Conservation (phyloP, 208 protist species). For the Zelonia costaricensis region DNA sequence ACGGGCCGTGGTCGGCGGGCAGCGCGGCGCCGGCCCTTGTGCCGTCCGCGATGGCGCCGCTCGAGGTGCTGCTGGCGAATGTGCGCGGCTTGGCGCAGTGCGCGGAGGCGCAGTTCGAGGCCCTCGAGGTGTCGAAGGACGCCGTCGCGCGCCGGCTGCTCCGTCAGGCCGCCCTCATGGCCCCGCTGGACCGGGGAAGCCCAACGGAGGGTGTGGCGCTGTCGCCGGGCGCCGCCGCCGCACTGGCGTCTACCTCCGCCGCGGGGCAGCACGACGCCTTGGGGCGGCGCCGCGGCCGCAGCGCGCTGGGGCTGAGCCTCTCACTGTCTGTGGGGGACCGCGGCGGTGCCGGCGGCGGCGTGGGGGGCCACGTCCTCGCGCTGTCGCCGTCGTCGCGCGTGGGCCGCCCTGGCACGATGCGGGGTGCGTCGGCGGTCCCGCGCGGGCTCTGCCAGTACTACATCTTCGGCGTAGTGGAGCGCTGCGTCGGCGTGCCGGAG, state of each 20-base stretch:
- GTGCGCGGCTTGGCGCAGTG: constrained; percentile 18
- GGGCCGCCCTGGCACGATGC: constrained; percentile 1
- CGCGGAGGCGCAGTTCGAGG: constrained; percentile 20
- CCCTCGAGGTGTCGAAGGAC: constrained; percentile 15
- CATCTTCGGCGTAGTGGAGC: constrained; percentile 62
- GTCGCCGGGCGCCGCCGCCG: not conserved
- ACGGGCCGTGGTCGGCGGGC: not conserved
- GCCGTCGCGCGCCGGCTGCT: constrained; percentile 25
- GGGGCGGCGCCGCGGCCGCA: not conserved
- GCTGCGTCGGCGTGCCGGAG: constrained; percentile 44
- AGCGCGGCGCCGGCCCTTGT: not conserved
- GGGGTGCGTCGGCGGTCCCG: constrained; percentile 1
- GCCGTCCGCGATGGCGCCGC: constrained; percentile 6
- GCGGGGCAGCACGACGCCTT: not conserved
- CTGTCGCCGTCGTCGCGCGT: not conserved
- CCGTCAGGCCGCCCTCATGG: constrained; percentile 26
- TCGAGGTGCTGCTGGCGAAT: constrained; percentile 19
- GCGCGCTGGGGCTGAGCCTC: not conserved
- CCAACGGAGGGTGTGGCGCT: not conserved
- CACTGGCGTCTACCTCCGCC: not conserved
- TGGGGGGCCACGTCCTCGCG: not conserved
- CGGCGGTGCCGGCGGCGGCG: not conserved
- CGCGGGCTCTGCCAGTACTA: constrained; percentile 26
- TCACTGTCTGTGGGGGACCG: not conserved
- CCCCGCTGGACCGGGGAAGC: not conserved